Evolutionary conservation across 2,329 filamentous ascomycete genomes (phyloP).

Genomic region (Neocatenulostroma microsporum): DNA sequence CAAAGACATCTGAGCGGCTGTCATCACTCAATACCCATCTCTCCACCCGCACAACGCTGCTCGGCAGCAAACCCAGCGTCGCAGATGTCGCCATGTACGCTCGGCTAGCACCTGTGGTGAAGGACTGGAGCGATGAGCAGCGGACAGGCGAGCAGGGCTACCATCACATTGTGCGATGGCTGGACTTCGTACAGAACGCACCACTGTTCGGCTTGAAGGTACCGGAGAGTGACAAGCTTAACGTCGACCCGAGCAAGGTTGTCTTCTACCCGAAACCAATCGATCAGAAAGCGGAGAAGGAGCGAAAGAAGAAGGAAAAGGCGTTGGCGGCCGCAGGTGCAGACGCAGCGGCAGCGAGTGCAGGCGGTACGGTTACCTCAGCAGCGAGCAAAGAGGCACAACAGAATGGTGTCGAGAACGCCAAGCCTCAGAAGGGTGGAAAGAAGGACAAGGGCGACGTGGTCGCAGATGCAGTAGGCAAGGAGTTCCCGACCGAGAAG

Average conservation of each 20-base stretch:
- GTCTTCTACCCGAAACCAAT: slow-evolving; percentile 81
- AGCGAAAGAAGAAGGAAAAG: slow-evolving; percentile 94
- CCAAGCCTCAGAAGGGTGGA: slow-evolving; percentile 36
- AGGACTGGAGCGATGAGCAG: slow-evolving; percentile 75
- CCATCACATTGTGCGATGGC: slow-evolving; percentile 81
- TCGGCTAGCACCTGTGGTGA: slow-evolving; percentile 66
- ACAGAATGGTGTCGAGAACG: slow-evolving; percentile 34
- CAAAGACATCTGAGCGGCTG: slow-evolving; percentile 56
- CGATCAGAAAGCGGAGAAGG: slow-evolving; percentile 91
- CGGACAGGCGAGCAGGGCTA: slow-evolving; percentile 81
- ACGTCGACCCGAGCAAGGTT: slow-evolving; percentile 70
- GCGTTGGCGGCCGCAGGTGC: slow-evolving; percentile 50
- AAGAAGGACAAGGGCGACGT: slow-evolving; percentile 43
- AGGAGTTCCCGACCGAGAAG: slow-evolving; percentile 37
- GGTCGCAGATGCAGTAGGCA: slow-evolving; percentile 39
- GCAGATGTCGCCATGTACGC: slow-evolving; percentile 81
- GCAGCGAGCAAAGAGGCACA: slow-evolving; percentile 35
- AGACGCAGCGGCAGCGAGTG: slow-evolving; percentile 42
- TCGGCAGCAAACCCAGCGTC: slow-evolving; percentile 81
- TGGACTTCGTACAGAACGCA: slow-evolving; percentile 94
- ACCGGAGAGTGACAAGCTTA: slow-evolving; percentile 64
- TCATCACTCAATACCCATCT: slow-evolving; percentile 79
- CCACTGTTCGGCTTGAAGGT: slow-evolving; percentile 62
- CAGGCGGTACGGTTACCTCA: slow-evolving; percentile 36
- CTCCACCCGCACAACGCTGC: slow-evolving; percentile 76